Evolutionary conservation across 1,139 yeast genomes (phyloP), one percentile per base, ranked within the genome.

Genomic region (Wickerhamomyces sp.): DNA sequence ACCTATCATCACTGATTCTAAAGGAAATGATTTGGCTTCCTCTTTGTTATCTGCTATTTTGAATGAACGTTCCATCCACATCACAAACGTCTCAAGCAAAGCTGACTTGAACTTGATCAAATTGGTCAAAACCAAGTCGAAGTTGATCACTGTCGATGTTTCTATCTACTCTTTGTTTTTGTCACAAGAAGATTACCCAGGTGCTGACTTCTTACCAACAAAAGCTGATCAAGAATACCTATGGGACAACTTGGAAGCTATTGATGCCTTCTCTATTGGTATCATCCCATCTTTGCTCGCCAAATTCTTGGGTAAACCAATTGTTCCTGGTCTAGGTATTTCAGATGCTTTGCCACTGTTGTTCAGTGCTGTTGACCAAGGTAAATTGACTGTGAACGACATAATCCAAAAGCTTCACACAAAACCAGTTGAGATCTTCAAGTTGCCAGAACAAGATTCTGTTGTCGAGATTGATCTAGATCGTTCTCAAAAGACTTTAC

Each of bases 251-350:
- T 64, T 91, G 51, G 72, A 64, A 22, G 66, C 71, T 30, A 73
- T 91, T 57, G 97, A 91, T 64, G 84, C 89, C 52, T 86, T 91
- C 71, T 78, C 95, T 26, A 70, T 89, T 50, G 97, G 97, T 47
- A 71, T 73, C 34, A 61, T 85, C 49, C 96, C 96, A 50, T 74
- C 80, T 40, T 68, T 75, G 46, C 65, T 88, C 42, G 88, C 94
- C 31, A 65, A 72, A 52, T 78, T 79, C 43, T 64, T 75, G 44
- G 81, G 82, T 36, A 62, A 76, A 52, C 65, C 71, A 36, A 69
- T 76, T 41, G 66, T 68, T 40, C 75, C 91, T 35, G 95, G 91
- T 43, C 65, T 78, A 45, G 96, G 96, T 46, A 69, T 84, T 51
- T 66, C 76, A 40, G 95, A 87, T 58, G 78, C 88, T 30, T 64